A percentile compares a stretch with the other conserved stretches of the same genome.
phyloP scores from a whole-genome alignment of 768 basidiomycete species.

The Dioszegia aurantiaca region DNA sequence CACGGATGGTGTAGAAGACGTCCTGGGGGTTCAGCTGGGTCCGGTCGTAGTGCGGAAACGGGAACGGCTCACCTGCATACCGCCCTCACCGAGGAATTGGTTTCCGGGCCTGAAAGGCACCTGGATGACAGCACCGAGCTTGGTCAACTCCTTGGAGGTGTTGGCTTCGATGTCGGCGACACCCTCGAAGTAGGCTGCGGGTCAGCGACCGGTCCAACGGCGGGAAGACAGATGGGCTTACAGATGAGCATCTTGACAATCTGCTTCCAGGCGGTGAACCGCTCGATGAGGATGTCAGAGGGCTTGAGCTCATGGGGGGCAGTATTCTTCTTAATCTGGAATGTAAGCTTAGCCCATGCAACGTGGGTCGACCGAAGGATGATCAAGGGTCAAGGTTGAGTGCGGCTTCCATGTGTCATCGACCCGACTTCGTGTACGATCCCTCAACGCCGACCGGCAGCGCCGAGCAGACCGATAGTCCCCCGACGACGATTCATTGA shows the following conservation, averaged over 20 bases:
- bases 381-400: too few species aligned
- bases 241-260: conserved; percentile 89
- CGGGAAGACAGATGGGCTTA: conserved; percentile 23
- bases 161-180: conserved; percentile 90
- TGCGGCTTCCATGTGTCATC: too few species aligned
- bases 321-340: conserved; percentile 90
- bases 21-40: conserved; percentile 59
- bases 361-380: too few species aligned
- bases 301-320: conserved; percentile 85
- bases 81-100: conserved; percentile 97
- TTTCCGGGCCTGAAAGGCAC: conserved; percentile 93
- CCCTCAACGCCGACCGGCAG: too few species aligned
- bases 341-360: conserved; percentile 10
- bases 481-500: too few species aligned
- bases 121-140: conserved; percentile 91
- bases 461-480: too few species aligned
- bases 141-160: conserved; percentile 85
- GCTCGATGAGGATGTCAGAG: conserved; percentile 93
- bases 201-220: conserved; percentile 3
- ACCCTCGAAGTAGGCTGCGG: conserved; percentile 68
- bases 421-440: too few species aligned
- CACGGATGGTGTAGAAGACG: conserved; percentile 84
- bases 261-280: conserved; percentile 71
- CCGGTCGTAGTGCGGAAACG: neutral
- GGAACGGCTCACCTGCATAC: conserved; percentile 62